These are phyloP conservation scores for Dictyostelium citrinum DNA, from an alignment of 78 protist species.

Conservation along the genomic window DNA sequence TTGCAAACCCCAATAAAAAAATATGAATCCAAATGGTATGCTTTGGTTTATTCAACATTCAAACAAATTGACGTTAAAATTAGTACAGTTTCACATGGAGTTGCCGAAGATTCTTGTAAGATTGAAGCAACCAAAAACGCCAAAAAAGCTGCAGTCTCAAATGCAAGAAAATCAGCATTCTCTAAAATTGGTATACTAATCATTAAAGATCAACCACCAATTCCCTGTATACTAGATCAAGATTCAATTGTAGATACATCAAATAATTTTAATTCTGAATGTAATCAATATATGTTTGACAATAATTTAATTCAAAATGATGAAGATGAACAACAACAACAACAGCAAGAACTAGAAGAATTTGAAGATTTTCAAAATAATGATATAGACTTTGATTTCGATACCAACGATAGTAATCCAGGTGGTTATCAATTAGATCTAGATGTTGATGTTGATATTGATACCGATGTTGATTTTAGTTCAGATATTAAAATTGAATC, in stretches of 20 bases:
- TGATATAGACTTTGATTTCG: neutral
- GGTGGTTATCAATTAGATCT: neutral
- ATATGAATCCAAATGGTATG: neutral
- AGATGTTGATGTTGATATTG: neutral
- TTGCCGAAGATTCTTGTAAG: neutral
- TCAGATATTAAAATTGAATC: neutral
- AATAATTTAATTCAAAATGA: neutral
- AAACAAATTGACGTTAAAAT: neutral
- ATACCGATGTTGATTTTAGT: neutral
- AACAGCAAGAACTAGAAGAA: neutral
- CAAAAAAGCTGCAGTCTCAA: constrained; percentile 4
- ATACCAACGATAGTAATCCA: neutral
- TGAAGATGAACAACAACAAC: neutral
- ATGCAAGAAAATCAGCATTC: constrained; percentile 14
- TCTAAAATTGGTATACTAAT: neutral
- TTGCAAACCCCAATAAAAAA: neutral
- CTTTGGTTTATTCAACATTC: neutral
- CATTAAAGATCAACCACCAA: neutral
- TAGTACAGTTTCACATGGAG: neutral
- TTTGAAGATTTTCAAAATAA: neutral
- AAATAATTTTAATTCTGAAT: neutral
- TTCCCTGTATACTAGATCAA: neutral
- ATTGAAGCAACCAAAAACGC: neutral
- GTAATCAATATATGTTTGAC: neutral
- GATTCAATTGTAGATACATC: neutral